Evolutionary conservation across 805 yeast genomes (phyloP).

Genomic region (Sugiyamaella smithiae): DNA sequence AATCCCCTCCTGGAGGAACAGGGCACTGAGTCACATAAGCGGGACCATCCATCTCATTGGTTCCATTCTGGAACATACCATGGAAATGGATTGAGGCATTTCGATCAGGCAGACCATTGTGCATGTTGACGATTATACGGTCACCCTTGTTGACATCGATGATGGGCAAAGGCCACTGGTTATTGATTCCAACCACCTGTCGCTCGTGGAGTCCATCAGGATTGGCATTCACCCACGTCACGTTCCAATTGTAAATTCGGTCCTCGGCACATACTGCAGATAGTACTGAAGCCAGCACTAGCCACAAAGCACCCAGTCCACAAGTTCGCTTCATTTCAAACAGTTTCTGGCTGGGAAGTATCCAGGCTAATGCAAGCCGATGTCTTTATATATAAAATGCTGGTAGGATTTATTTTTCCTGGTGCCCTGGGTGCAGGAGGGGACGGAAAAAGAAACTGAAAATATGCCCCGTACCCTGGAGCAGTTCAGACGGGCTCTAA

Average conservation of each 20-base stretch:
- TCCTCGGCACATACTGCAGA: constrained; percentile 22
- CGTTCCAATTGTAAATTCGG: constrained; percentile 37
- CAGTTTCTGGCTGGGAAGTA: too few relatives aligned
- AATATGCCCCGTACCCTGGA: too few relatives aligned
- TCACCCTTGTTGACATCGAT: constrained; percentile 78
- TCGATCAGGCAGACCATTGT: constrained; percentile 66
- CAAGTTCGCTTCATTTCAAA: too few relatives aligned
- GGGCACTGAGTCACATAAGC: constrained; percentile 88
- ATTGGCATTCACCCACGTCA: constrained; percentile 41
- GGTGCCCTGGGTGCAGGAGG: too few relatives aligned
- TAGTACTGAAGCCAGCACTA: background rate
- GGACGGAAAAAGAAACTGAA: too few relatives aligned
- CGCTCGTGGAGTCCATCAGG: constrained; percentile 57
- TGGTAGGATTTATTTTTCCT: too few relatives aligned
- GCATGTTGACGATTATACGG: constrained; percentile 64
- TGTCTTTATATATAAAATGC: too few relatives aligned
- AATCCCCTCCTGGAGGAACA: constrained; percentile 70
- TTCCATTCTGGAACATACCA: constrained; percentile 80
- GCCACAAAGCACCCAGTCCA: background rate
- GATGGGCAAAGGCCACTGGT: constrained; percentile 84
- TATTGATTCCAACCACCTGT: constrained; percentile 59
- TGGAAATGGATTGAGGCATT: constrained; percentile 89
- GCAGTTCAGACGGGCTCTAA: too few relatives aligned
- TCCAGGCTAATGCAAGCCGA: too few relatives aligned
- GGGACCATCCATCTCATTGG: constrained; percentile 87